Conservation (phyloP, 2,329 filamentous ascomycete genomes). For the Colletotrichum gloeosporioides region DNA sequence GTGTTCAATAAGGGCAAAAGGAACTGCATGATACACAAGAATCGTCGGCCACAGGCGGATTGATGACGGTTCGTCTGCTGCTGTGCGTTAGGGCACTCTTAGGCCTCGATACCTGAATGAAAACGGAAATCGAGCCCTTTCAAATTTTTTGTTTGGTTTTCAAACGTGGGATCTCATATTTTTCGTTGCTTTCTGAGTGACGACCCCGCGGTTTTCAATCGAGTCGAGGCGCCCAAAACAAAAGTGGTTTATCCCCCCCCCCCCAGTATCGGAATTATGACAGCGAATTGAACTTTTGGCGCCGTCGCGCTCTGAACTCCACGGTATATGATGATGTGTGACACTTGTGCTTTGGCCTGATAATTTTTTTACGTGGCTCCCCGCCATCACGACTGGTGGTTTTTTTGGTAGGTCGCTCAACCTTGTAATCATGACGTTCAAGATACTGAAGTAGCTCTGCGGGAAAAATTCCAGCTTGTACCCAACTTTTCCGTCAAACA, state of each 20-base stretch:
- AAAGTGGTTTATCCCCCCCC: constrained; percentile 5
- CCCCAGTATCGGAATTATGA: constrained; percentile 9
- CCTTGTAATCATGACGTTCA: constrained; percentile 21
- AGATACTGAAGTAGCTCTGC: neutral
- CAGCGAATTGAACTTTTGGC: constrained; percentile 18
- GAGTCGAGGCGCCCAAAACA: constrained; percentile 7
- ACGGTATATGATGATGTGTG: neutral
- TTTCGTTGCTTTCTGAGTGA: neutral
- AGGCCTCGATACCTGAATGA: constrained; percentile 26
- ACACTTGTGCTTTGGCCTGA: neutral
- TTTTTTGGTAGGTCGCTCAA: neutral
- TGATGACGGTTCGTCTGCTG: constrained; percentile 39
- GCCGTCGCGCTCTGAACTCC: neutral
- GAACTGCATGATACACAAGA: constrained; percentile 52
- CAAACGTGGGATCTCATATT: neutral
- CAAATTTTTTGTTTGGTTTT: neutral
- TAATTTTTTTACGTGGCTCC: too few relatives aligned
- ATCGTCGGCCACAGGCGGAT: constrained; percentile 26
- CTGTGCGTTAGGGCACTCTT: constrained; percentile 44
- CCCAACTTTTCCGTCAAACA: neutral
- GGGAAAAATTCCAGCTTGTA: neutral
- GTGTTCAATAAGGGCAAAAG: constrained; percentile 57
- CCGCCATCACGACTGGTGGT: neutral
- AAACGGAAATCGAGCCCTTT: constrained; percentile 25
- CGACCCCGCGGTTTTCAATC: constrained; percentile 7